Conservation (phyloP, 2,329 filamentous ascomycete genomes). For the Alternaria sp. region DNA sequence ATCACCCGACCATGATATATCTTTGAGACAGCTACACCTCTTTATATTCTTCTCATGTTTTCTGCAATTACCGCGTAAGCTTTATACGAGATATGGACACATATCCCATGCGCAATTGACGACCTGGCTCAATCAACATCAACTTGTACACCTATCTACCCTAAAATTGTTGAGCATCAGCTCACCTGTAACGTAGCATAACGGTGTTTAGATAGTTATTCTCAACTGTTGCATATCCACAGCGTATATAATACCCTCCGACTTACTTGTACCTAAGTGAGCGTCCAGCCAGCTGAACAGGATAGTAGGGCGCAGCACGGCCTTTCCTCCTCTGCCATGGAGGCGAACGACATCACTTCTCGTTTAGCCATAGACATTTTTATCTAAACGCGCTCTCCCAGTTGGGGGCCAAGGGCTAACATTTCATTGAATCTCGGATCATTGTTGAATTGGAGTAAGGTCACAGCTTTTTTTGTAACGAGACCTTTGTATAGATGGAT, state of each 20-base stretch:
- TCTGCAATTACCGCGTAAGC: neutral
- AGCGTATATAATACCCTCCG: neutral
- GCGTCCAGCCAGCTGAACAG: constrained; percentile 2
- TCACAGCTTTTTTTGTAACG: neutral
- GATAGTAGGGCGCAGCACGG: neutral
- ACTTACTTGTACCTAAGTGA: neutral
- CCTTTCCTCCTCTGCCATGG: neutral
- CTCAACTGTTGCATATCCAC: neutral
- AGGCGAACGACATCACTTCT: neutral
- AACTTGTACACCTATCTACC: neutral
- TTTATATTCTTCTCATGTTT: too few relatives aligned
- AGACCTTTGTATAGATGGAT: neutral
- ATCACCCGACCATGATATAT: neutral
- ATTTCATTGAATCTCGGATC: neutral
- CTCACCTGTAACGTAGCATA: neutral
- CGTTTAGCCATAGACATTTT: neutral
- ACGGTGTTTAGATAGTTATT: neutral
- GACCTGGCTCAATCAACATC: neutral
- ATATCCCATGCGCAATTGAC: neutral
- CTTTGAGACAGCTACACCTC: neutral
- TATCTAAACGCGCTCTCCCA: neutral
- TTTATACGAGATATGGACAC: neutral
- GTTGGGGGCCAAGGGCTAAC: neutral
- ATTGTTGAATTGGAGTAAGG: constrained; percentile 2
- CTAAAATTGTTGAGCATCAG: neutral